phyloP scores from a whole-genome alignment of 768 basidiomycete genomes.

The Porphyrellus cyaneotinctus region DNA sequence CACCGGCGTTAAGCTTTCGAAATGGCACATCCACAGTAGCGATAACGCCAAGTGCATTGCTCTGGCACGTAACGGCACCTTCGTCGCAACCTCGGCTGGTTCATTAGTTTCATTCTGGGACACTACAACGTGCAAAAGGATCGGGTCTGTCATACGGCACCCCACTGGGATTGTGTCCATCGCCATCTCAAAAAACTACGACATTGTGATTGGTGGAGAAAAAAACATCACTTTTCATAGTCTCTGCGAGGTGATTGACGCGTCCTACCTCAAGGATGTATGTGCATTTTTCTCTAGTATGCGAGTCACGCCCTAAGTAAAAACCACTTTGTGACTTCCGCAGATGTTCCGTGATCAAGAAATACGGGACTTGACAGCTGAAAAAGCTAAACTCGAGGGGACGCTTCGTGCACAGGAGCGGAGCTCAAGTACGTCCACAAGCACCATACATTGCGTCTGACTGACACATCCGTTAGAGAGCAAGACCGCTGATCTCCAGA shows the following conservation, averaged over 20 bases:
- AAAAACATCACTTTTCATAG: neutral
- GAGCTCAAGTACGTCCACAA: neutral
- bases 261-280: conserved; percentile 3
- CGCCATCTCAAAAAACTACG: conserved; percentile 2
- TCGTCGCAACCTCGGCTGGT: neutral
- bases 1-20: neutral
- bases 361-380: neutral
- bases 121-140: neutral
- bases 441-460: neutral
- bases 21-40: neutral
- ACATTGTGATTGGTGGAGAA: neutral
- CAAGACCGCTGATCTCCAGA: neutral
- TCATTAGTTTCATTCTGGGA: conserved; percentile 10
- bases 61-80: neutral
- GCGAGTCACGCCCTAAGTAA: neutral
- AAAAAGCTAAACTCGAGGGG: neutral
- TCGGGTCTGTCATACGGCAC: conserved; percentile 1
- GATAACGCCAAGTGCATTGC: neutral
- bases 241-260: neutral
- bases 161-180: neutral
- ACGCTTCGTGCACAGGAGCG: neutral
- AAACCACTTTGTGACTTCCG: neutral
- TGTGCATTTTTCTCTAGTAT: neutral
- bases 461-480: neutral
- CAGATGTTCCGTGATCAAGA: neutral